Evolutionary conservation across 2,329 filamentous ascomycete species (phyloP).

Genomic region (Claviceps pusilla): DNA sequence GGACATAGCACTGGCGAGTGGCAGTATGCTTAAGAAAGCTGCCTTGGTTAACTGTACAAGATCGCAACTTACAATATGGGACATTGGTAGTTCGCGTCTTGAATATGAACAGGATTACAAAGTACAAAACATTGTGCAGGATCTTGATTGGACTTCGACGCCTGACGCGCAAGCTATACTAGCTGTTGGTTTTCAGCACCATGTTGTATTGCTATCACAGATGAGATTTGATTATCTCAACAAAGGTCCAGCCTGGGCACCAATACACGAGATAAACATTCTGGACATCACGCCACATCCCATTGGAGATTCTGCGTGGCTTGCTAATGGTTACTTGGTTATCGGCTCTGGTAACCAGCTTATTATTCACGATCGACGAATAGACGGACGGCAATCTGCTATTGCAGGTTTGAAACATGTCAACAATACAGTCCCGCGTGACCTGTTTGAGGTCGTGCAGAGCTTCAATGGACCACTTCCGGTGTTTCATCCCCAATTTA

Average conservation of each 20-base stretch:
- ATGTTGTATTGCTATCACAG: conserved; percentile 68
- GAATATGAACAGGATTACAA: conserved; percentile 69
- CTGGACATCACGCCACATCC: conserved; percentile 73
- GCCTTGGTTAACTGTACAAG: conserved; percentile 62
- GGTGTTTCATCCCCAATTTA: conserved; percentile 80
- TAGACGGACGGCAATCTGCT: conserved; percentile 47
- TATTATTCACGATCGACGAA: conserved; percentile 66
- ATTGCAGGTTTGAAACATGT: conserved; percentile 36
- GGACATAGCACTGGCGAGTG: conserved; percentile 64
- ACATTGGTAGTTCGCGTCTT: conserved; percentile 63
- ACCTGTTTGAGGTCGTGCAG: conserved; percentile 70
- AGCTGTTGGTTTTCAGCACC: conserved; percentile 82
- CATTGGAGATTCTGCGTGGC: conserved; percentile 86
- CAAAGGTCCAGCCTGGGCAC: conserved; percentile 76
- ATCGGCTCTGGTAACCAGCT: conserved; percentile 85
- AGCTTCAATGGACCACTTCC: conserved; percentile 76
- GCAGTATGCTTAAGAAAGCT: conserved; percentile 73
- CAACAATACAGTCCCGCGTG: conserved; percentile 37
- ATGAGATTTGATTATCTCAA: conserved; percentile 86
- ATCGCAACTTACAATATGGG: conserved; percentile 78
- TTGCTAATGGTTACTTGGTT: conserved; percentile 69
- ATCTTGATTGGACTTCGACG: conserved; percentile 88
- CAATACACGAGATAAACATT: conserved; percentile 69
- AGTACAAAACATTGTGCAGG: conserved; percentile 58
- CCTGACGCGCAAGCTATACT: conserved; percentile 79